Evolutionary conservation across 208 protist genomes (phyloP).

Genomic region (Acanthamoeba triangularis): DNA sequence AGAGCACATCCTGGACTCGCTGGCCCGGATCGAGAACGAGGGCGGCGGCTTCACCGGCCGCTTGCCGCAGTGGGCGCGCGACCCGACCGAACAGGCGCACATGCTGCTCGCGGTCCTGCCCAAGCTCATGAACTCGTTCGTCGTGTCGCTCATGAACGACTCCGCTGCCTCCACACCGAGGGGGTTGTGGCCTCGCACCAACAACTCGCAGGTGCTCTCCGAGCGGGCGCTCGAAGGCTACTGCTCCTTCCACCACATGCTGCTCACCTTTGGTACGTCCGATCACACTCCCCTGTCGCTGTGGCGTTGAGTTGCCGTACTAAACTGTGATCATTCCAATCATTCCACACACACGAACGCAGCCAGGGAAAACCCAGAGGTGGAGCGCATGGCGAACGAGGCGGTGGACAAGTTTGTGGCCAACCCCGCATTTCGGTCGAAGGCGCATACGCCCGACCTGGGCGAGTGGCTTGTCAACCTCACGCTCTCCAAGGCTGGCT

Average conservation of each 20-base stretch:
- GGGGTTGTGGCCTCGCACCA: background rate
- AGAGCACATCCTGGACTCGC: background rate
- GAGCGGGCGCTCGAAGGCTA: slow-evolving; percentile 63
- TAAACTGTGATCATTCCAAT: too few species aligned
- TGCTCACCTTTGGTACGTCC: background rate
- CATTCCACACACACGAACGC: background rate
- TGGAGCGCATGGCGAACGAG: background rate
- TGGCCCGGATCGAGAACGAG: background rate
- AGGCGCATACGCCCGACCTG: slow-evolving; percentile 36
- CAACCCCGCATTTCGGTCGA: background rate
- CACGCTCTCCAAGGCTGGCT: background rate
- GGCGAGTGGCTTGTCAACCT: slow-evolving; percentile 71
- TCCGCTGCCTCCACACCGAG: background rate
- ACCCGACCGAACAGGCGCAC: background rate
- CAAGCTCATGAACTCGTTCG: slow-evolving; percentile 72
- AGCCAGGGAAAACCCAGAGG: slow-evolving; percentile 2
- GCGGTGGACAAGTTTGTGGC: background rate
- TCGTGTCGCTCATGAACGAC: slow-evolving; percentile 63
- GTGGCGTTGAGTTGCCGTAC: background rate
- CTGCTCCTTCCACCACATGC: slow-evolving; percentile 76
- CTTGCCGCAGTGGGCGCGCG: background rate
- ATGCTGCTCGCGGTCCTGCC: slow-evolving; percentile 2
- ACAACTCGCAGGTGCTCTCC: slow-evolving; percentile 37
- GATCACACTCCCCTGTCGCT: background rate
- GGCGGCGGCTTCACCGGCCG: background rate